These are phyloP conservation scores for Diaporthe ilicicola DNA, from an alignment of 2,329 filamentous ascomycete species.

Conservation along the genomic window DNA sequence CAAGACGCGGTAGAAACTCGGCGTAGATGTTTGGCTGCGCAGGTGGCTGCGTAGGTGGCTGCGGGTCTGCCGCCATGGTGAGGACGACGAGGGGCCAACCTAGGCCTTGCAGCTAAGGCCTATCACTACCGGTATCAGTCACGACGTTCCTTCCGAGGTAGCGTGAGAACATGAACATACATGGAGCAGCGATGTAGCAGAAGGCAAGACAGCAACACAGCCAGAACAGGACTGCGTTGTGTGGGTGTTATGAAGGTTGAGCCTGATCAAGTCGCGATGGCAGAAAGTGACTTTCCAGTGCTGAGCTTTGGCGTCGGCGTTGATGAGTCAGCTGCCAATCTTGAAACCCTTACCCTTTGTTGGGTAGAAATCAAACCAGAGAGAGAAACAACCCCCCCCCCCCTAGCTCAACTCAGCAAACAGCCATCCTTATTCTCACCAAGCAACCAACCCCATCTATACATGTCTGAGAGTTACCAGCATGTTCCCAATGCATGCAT, in stretches of 20 bases:
- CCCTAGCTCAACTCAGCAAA: not conserved
- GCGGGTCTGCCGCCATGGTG: not conserved
- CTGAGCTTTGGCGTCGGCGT: not conserved
- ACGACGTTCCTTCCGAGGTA: not conserved
- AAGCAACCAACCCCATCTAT: too few species aligned
- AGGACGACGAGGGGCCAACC: not conserved
- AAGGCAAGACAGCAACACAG: not conserved
- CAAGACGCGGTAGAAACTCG: conserved; percentile 71
- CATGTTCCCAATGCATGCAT: too few species aligned
- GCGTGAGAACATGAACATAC: not conserved
- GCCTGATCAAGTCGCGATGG: not conserved
- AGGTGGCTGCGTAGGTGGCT: not conserved
- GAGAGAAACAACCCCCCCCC: not conserved
- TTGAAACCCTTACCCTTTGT: not conserved
- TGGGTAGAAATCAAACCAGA: too few species aligned
- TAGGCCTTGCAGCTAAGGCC: not conserved
- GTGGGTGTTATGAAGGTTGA: not conserved
- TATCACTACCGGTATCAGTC: not conserved
- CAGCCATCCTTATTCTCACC: too few species aligned
- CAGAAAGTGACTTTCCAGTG: not conserved
- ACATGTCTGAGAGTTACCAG: too few species aligned
- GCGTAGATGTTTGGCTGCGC: conserved; percentile 61
- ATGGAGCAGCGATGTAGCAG: not conserved
- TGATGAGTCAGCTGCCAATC: not conserved
- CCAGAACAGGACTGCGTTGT: not conserved